A percentile compares a stretch with the other conserved stretches of the same genome.
Conservation (phyloP, 306 rosid species). For the Astragalus glycyphyllos region DNA sequence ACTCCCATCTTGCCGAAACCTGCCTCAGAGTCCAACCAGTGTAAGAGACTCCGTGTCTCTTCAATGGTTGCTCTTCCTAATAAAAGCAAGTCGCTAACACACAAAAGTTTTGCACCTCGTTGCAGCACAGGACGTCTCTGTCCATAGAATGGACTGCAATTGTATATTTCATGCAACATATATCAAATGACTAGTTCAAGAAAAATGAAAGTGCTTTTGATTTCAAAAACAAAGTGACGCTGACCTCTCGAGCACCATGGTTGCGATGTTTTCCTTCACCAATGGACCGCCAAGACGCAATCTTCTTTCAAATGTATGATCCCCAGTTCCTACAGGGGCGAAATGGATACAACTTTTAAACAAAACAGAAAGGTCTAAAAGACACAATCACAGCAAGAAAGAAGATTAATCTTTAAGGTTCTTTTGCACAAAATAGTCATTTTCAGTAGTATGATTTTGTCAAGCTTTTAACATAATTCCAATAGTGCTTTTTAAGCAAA, state of each 20-base stretch:
- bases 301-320: slow-evolving; percentile 90
- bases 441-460: slow-evolving; percentile 24
- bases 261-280: slow-evolving; percentile 87
- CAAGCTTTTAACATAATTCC: slow-evolving; percentile 19
- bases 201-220: slow-evolving; percentile 7
- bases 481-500: slow-evolving; percentile 23
- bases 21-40: slow-evolving; percentile 88
- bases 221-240: slow-evolving; percentile 40
- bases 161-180: slow-evolving; percentile 35
- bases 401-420: slow-evolving; percentile 27
- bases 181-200: neutral
- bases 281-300: slow-evolving; percentile 93
- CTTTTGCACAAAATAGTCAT: neutral
- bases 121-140: slow-evolving; percentile 93
- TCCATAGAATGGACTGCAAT: slow-evolving; percentile 95
- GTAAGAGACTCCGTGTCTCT: slow-evolving; percentile 91
- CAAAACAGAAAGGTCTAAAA: slow-evolving; percentile 33
- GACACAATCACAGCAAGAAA: slow-evolving; percentile 20
- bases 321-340: slow-evolving; percentile 76
- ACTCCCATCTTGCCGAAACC: slow-evolving; percentile 97
- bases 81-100: slow-evolving; percentile 96
- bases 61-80: slow-evolving; percentile 96
- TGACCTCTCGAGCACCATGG: slow-evolving; percentile 99
- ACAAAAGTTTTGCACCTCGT: slow-evolving; percentile 89
- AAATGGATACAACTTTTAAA: slow-evolving; percentile 11